Base-by-base conservation (phyloP, 768 basidiomycete species). In the Leccinum disarticulatum region DNA sequence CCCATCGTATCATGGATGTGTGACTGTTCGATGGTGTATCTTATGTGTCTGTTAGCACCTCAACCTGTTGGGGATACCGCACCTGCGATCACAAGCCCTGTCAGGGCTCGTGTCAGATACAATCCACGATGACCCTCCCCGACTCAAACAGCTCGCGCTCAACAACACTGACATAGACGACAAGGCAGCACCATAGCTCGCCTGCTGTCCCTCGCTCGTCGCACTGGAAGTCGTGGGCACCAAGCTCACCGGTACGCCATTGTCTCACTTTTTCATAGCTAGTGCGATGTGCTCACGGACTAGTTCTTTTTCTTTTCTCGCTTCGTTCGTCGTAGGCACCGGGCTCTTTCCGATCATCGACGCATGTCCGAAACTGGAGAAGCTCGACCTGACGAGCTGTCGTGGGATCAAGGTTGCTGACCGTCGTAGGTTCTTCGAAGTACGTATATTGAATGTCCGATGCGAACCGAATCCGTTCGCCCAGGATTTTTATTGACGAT, bases 361-460 rank as follows among this genome's bases (percentile, higher is more conserved):
- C 62, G 77, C 76, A 0, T 90, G 88, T 63, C 61, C 74, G 2
- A 74, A 72, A 30, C 74, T 90, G 30, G 71, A 76, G 58, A 80
- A 74, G 15, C 68, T 90, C 17, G 83, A 88, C 66, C 71, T 90
- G 50, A 88, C 85, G 4, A 83, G 86, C 59, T 88, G 27, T 27
- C 27, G 27, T 27, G 27, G 27, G 27, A 27, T 27, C 27, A 27
- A 27, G 27, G 27, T 27, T 4, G 76, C 76, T 1, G 85, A 88
- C 60, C 75, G 88, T 28, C 78, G 88, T 14, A 79, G 79, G 7
- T 85, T 90, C 64, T 90, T 90, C 64, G 85, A 89, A 77, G 87
- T 66, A 30, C 31, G 31, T 31, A 31, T 10, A 2, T 31, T 10
- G 10, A 31, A 31, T 10, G 10, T 31, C 31, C 31, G 31, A 31